These are phyloP conservation scores for Dactylellina parvicollis DNA, from an alignment of 2,329 filamentous ascomycete species.

Conservation along the genomic window DNA sequence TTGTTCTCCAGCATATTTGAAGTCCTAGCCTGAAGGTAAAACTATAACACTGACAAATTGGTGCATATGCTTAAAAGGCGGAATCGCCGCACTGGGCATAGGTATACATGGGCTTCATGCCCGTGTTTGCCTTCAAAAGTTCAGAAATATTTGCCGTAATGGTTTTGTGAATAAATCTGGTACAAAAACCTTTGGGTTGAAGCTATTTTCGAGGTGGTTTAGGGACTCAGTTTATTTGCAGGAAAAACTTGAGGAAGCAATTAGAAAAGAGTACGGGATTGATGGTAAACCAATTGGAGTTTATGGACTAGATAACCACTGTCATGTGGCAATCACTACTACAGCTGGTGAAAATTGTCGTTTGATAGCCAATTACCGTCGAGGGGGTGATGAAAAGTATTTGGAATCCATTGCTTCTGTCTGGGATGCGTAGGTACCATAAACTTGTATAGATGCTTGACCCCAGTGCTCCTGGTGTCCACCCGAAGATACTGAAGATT, in stretches of 20 bases:
- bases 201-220: not conserved
- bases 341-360: not conserved
- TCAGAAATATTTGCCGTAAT: not conserved
- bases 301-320: slow-evolving; percentile 15
- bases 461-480: too few species aligned
- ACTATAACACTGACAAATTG: not conserved
- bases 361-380: slow-evolving; percentile 19
- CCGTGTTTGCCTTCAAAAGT: not conserved
- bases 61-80: not conserved
- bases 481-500: not conserved
- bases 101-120: not conserved
- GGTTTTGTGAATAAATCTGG: not conserved
- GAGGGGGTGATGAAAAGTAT: slow-evolving; percentile 5
- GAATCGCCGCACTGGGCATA: slow-evolving; percentile 6
- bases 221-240: not conserved
- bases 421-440: slow-evolving; percentile 4
- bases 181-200: not conserved
- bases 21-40: too few species aligned
- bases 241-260: not conserved
- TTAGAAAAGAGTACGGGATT: not conserved
- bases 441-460: too few species aligned
- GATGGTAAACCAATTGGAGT: not conserved
- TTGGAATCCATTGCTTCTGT: not conserved
- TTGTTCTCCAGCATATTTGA: too few species aligned
- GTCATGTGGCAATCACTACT: slow-evolving; percentile 16